These are phyloP conservation scores for Yamadazyma jaroonii DNA, from an alignment of 1,139 yeast species.

Conservation along the genomic window DNA sequence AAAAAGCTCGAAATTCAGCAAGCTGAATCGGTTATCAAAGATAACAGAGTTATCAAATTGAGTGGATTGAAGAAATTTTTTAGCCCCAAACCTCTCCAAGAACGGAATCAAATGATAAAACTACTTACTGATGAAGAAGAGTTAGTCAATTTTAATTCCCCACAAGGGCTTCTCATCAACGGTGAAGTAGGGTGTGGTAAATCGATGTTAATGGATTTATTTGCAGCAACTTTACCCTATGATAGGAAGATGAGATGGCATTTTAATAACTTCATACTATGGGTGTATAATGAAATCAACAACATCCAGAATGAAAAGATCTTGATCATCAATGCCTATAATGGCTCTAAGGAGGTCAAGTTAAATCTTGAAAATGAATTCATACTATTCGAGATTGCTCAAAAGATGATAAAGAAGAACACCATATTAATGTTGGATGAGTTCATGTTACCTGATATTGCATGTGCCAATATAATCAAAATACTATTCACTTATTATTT, in stretches of 20 bases:
- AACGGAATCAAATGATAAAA: constrained; percentile 37
- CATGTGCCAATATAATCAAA: constrained; percentile 67
- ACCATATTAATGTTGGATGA: constrained; percentile 68
- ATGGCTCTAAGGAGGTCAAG: constrained; percentile 27
- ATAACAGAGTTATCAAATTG: constrained; percentile 15
- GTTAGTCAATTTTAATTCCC: constrained; percentile 51
- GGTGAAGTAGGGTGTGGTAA: constrained; percentile 82
- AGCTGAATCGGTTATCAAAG: constrained; percentile 19
- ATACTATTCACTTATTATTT: constrained; percentile 65
- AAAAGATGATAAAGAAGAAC: constrained; percentile 55
- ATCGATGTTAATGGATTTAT: constrained; percentile 70
- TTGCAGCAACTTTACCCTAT: constrained; percentile 64
- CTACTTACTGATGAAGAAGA: constrained; percentile 67
- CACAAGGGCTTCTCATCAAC: constrained; percentile 62
- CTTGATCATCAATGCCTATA: constrained; percentile 27
- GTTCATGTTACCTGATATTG: constrained; percentile 71
- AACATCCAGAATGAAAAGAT: constrained; percentile 44
- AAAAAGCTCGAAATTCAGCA: constrained; percentile 44
- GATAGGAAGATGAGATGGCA: constrained; percentile 69
- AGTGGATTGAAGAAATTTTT: constrained; percentile 22
- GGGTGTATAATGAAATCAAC: constrained; percentile 66
- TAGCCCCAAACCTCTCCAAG: constrained; percentile 25
- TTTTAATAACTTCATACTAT: constrained; percentile 64
- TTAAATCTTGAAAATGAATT: constrained; percentile 60
- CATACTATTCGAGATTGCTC: constrained; percentile 64